A percentile compares a stretch with the other conserved stretches of the same genome.
Conservation (phyloP, 2,329 filamentous ascomycete genomes). For the Scedosporium aurantiacum region DNA sequence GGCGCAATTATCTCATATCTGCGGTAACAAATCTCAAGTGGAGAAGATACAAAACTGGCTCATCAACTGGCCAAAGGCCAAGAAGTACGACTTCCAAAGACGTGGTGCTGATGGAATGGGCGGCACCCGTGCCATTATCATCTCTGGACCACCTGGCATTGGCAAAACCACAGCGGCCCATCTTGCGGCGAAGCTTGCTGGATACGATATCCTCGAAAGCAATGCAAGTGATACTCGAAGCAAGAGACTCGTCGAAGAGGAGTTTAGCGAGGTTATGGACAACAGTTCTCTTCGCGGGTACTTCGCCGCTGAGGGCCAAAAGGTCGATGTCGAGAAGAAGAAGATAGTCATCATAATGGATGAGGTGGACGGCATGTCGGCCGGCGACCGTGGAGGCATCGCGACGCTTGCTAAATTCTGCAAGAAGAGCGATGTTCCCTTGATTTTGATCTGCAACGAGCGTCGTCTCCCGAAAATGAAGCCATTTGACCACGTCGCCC, state of each 20-base stretch:
- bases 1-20: constrained; percentile 73
- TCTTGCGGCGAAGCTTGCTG: constrained; percentile 82
- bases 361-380: constrained; percentile 98
- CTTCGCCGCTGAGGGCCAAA: constrained; percentile 74
- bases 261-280: constrained; percentile 81
- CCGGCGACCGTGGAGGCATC: constrained; percentile 89
- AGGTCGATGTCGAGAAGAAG: constrained; percentile 71
- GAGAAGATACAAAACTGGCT: constrained; percentile 88
- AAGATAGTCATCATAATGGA: constrained; percentile 98
- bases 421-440: constrained; percentile 86
- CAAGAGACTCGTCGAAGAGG: constrained; percentile 86
- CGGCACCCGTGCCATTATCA: constrained; percentile 76
- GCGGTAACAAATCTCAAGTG: constrained; percentile 83
- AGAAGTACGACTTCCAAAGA: constrained; percentile 71
- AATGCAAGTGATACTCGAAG: constrained; percentile 94
- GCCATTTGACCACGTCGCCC: constrained; percentile 80
- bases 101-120: constrained; percentile 78
- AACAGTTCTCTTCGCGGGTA: constrained; percentile 88
- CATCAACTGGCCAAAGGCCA: constrained; percentile 65
- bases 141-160: constrained; percentile 90
- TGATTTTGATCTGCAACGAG: constrained; percentile 98
- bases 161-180: constrained; percentile 97
- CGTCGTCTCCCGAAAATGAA: constrained; percentile 93
- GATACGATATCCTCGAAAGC: constrained; percentile 86
- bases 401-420: constrained; percentile 88